These are phyloP conservation scores for Juncus inflexus DNA, from an alignment of 176 grass and related monocot species.

Conservation along the genomic window DNA sequence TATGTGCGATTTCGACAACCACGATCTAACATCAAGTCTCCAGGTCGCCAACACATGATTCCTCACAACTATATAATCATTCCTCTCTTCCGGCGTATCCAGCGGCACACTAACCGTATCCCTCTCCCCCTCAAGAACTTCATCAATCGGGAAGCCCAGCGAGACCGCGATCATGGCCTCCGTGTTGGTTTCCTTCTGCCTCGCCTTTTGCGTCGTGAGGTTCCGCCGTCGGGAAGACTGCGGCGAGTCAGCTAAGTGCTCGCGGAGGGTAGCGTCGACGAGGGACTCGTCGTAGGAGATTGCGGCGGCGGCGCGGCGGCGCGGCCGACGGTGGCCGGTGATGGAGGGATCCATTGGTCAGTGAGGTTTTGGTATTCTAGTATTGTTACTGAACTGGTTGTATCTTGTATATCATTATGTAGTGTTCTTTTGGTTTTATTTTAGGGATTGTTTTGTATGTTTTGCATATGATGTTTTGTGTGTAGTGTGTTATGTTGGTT, in stretches of 20 bases:
- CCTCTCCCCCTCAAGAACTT: conserved; percentile 48
- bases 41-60: conserved; percentile 94
- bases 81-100: conserved; percentile 37
- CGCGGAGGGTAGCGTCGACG: conserved; percentile 43
- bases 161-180: conserved; percentile 90
- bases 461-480: too few relatives aligned
- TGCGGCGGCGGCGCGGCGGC: conserved; percentile 28
- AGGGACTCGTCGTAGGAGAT: conserved; percentile 85
- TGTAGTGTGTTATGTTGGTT: too few relatives aligned
- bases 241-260: conserved; percentile 48
- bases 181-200: conserved; percentile 83
- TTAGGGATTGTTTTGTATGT: too few relatives aligned
- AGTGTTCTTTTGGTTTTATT: too few relatives aligned
- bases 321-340: neutral
- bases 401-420: too few relatives aligned
- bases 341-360: conserved; percentile 13
- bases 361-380: conserved; percentile 23
- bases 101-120: conserved; percentile 24
- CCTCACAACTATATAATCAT: conserved; percentile 89
- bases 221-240: conserved; percentile 44
- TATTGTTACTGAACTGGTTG: too few relatives aligned
- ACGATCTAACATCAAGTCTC: conserved; percentile 62
- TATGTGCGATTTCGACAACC: conserved; percentile 44
- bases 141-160: conserved; percentile 74
- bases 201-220: conserved; percentile 48